Percentiles rank a stretch among this genome's conserved stretches.
phyloP scores from a whole-genome alignment of 2,329 filamentous ascomycete genomes.

The Blastomyces silverae region DNA sequence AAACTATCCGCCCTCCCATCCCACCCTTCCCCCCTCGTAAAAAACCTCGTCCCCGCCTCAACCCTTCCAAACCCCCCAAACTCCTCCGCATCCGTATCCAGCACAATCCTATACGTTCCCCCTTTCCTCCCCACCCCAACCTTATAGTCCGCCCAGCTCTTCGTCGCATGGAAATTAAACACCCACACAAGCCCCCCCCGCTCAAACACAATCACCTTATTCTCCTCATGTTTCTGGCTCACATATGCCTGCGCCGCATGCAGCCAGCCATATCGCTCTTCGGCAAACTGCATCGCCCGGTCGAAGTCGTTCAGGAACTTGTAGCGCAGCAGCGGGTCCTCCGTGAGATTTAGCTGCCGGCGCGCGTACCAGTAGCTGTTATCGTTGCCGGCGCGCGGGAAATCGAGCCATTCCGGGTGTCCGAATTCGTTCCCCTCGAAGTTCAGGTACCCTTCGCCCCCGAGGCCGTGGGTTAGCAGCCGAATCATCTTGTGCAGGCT shows the following conservation, averaged over 20 bases:
- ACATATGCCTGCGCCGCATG: slow-evolving; percentile 80
- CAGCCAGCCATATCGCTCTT: slow-evolving; percentile 88
- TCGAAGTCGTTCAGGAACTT: slow-evolving; percentile 91
- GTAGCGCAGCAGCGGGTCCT: slow-evolving; percentile 80
- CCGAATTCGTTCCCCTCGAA: slow-evolving; percentile 99
- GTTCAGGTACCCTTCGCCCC: slow-evolving; percentile 95
- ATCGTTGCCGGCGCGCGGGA: slow-evolving; percentile 84
- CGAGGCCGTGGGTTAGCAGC: slow-evolving; percentile 80
- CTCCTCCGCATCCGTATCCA: slow-evolving; percentile 70
- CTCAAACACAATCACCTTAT: slow-evolving; percentile 96
- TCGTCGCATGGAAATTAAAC: slow-evolving; percentile 87
- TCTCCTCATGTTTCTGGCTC: slow-evolving; percentile 83
- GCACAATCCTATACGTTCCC: slow-evolving; percentile 79
- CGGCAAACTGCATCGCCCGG: slow-evolving; percentile 77
- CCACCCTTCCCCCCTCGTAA: slow-evolving; percentile 86
- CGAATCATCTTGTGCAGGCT: slow-evolving; percentile 96
- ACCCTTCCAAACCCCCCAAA: slow-evolving; percentile 77
- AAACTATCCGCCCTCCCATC: slow-evolving; percentile 84
- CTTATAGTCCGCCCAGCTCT: slow-evolving; percentile 86
- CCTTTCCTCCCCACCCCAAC: slow-evolving; percentile 70
- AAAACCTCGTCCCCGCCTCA: slow-evolving; percentile 75
- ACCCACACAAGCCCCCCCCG: slow-evolving; percentile 82
- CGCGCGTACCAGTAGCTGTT: slow-evolving; percentile 94
- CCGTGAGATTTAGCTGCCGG: slow-evolving; percentile 85
- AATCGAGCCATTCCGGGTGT: slow-evolving; percentile 98